phyloP scores from a whole-genome alignment of 2,329 filamentous ascomycete species.

The Neonectria neomacrospora region DNA sequence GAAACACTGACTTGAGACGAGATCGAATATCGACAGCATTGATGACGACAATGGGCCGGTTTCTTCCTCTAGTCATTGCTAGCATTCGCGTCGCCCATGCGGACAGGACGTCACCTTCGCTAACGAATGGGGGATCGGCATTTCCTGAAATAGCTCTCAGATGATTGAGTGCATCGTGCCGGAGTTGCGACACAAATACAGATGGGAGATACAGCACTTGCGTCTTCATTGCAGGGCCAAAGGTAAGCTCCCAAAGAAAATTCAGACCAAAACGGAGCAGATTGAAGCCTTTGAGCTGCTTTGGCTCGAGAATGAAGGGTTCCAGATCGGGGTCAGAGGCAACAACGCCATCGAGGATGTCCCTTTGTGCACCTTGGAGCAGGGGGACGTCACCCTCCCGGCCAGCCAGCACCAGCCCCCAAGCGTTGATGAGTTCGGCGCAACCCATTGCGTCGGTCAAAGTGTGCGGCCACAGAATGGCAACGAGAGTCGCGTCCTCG shows the following conservation, averaged over 20 bases:
- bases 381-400: slow-evolving; percentile 54
- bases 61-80: background rate
- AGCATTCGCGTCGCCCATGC: slow-evolving; percentile 19
- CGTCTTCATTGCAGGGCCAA: background rate
- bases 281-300: background rate
- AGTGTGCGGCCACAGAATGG: slow-evolving; percentile 59
- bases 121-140: slow-evolving; percentile 7
- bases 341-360: slow-evolving; percentile 43
- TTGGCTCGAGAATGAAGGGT: background rate
- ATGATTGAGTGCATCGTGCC: background rate
- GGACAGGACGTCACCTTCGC: slow-evolving; percentile 15
- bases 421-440: slow-evolving; percentile 55
- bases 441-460: slow-evolving; percentile 59
- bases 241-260: background rate
- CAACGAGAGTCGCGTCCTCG: slow-evolving; percentile 60
- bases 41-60: slow-evolving; percentile 3
- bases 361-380: slow-evolving; percentile 48
- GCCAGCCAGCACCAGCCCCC: slow-evolving; percentile 58
- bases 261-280: slow-evolving; percentile 17
- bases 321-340: slow-evolving; percentile 2
- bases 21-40: slow-evolving; percentile 12
- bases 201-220: slow-evolving; percentile 11
- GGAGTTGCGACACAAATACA: slow-evolving; percentile 5
- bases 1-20: slow-evolving; percentile 8
- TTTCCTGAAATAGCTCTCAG: slow-evolving; percentile 7